These are phyloP conservation scores for Lindgomyces ingoldianus DNA, from an alignment of 495 filamentous ascomycete species.

Conservation along the genomic window DNA sequence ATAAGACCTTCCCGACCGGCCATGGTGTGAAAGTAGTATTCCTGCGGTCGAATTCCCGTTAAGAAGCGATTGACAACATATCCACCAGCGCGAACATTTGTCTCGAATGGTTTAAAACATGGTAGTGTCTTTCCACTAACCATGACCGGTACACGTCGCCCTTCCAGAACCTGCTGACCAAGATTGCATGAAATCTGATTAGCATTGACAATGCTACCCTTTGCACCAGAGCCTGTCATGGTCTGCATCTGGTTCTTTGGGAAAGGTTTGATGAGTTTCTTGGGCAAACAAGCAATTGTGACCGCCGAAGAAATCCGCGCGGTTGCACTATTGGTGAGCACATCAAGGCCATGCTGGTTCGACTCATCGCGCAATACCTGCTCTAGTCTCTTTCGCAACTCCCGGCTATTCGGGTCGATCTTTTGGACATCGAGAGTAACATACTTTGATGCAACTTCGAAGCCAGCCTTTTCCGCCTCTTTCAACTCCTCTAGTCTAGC, in stretches of 20 bases:
- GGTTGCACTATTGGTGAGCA: conserved; percentile 74
- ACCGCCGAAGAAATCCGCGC: conserved; percentile 74
- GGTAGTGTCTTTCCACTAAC: conserved; percentile 95
- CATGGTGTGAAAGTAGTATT: conserved; percentile 99
- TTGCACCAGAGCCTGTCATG: conserved; percentile 97
- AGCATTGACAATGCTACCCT: conserved; percentile 90
- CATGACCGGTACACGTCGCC: conserved; percentile 93
- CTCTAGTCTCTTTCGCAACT: conserved; percentile 76
- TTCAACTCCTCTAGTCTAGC: conserved; percentile 68
- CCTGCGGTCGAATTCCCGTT: conserved; percentile 94
- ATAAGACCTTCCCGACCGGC: conserved; percentile 97
- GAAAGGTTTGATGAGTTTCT: conserved; percentile 84
- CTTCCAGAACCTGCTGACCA: conserved; percentile 95
- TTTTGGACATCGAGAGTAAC: conserved; percentile 76
- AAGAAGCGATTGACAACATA: conserved; percentile 96
- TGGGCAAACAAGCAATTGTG: conserved; percentile 74
- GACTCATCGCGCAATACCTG: conserved; percentile 86
- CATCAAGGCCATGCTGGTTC: conserved; percentile 85
- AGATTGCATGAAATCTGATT: conserved; percentile 97
- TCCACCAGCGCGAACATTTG: conserved; percentile 84
- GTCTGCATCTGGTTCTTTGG: conserved; percentile 98
- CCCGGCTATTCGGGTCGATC: conserved; percentile 59
- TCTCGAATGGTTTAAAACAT: conserved; percentile 90
- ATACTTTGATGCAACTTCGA: conserved; percentile 83
- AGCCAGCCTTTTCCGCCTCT: conserved; percentile 70